These are phyloP conservation scores for Colletotrichum lupini DNA, from an alignment of 2,329 filamentous ascomycete species.

Conservation along the genomic window DNA sequence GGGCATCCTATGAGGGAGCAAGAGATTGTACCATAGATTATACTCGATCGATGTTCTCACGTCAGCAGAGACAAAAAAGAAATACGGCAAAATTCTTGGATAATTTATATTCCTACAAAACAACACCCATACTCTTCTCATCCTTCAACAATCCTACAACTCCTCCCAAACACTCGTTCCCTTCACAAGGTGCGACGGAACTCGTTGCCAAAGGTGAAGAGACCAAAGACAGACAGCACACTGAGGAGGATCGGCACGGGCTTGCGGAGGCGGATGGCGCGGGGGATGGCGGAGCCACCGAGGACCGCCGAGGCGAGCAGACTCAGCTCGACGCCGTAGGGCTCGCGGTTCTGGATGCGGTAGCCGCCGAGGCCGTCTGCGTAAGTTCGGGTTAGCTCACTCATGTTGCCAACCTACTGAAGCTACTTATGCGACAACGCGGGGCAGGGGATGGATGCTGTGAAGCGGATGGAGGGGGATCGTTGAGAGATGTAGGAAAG, in stretches of 20 bases:
- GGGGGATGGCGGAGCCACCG: conserved; percentile 84
- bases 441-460: background rate
- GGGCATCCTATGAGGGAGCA: conserved; percentile 1
- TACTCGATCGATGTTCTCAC: background rate
- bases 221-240: conserved; percentile 80
- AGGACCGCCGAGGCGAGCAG: conserved; percentile 88
- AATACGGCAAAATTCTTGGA: background rate
- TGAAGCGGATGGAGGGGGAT: too few relatives aligned
- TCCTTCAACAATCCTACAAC: background rate
- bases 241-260: conserved; percentile 85
- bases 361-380: conserved; percentile 82
- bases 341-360: conserved; percentile 78
- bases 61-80: background rate
- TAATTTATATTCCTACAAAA: background rate
- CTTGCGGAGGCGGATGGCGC: conserved; percentile 86
- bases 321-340: conserved; percentile 90
- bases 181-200: conserved; percentile 57
- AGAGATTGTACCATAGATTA: background rate
- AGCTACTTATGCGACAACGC: background rate
- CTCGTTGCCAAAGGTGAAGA: conserved; percentile 83
- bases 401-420: background rate
- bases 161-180: background rate
- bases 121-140: background rate
- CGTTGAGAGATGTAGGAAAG: background rate
- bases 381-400: background rate